Conservation (phyloP, 306 rosid genomes). For the Vigna hirtella region DNA sequence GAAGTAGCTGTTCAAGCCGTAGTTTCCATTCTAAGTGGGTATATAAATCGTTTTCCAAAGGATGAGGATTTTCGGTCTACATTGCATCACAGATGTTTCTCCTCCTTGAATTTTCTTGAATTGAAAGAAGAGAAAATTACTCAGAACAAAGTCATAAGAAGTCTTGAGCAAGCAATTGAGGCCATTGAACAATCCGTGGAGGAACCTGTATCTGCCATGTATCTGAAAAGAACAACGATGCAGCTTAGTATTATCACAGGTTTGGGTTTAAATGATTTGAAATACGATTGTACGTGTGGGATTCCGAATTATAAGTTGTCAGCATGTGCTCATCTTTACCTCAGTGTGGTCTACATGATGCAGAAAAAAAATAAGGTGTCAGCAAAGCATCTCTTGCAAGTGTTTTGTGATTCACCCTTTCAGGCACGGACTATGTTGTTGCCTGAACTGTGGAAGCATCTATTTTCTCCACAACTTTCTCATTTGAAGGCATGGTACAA, state of each 20-base stretch:
- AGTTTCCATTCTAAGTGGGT: slow-evolving; percentile 75
- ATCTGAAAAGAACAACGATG: slow-evolving; percentile 64
- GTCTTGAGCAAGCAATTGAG: slow-evolving; percentile 81
- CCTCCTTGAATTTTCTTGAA: slow-evolving; percentile 57
- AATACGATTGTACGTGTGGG: slow-evolving; percentile 60
- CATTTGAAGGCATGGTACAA: slow-evolving; percentile 73
- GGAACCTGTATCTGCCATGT: slow-evolving; percentile 52
- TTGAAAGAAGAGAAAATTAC: slow-evolving; percentile 47
- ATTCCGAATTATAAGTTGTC: slow-evolving; percentile 71
- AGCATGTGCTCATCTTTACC: slow-evolving; percentile 94
- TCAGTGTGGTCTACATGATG: slow-evolving; percentile 68
- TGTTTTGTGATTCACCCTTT: slow-evolving; percentile 72
- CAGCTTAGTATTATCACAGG: slow-evolving; percentile 76
- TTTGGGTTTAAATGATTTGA: slow-evolving; percentile 63
- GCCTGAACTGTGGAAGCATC: slow-evolving; percentile 79
- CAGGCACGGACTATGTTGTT: slow-evolving; percentile 70
- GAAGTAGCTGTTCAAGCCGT: slow-evolving; percentile 66
- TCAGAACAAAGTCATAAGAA: slow-evolving; percentile 60
- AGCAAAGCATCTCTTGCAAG: slow-evolving; percentile 87
- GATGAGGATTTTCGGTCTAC: slow-evolving; percentile 65
- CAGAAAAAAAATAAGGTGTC: slow-evolving; percentile 67
- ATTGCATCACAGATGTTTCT: slow-evolving; percentile 59
- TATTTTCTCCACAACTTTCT: slow-evolving; percentile 74
- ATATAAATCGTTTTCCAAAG: slow-evolving; percentile 61
- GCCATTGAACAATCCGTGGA: slow-evolving; percentile 64